These are phyloP conservation scores for Staphylotrichum tortipilum DNA, from an alignment of 495 filamentous ascomycete species.

Conservation along the genomic window DNA sequence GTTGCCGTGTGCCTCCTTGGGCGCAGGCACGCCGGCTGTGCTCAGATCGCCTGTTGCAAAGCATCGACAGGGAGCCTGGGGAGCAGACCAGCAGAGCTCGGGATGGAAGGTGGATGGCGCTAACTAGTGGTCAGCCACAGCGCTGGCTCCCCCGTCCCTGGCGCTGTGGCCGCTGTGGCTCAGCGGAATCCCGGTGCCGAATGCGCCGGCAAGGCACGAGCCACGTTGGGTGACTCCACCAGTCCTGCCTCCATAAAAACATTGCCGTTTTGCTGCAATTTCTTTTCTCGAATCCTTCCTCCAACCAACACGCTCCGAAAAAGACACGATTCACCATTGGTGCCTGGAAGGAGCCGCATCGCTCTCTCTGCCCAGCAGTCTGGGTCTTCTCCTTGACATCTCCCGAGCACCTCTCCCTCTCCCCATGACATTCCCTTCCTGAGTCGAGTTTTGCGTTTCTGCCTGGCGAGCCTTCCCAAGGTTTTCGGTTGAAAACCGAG, in stretches of 20 bases:
- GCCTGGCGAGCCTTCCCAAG: constrained; percentile 15
- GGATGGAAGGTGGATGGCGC: not conserved
- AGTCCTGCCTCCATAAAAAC: constrained; percentile 15
- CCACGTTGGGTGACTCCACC: constrained; percentile 11
- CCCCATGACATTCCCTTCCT: not conserved
- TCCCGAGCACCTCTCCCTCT: constrained; percentile 6
- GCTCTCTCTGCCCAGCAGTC: constrained; percentile 6
- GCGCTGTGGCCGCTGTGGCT: too few species aligned
- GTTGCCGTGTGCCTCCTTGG: too few species aligned
- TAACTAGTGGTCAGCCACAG: too few species aligned
- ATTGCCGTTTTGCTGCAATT: constrained; percentile 12
- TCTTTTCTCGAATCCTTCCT: constrained; percentile 16
- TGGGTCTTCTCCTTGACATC: too few species aligned
- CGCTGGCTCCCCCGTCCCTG: not conserved
- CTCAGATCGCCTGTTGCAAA: too few species aligned
- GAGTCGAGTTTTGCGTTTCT: too few species aligned
- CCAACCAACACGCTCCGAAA: constrained; percentile 22
- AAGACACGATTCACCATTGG: constrained; percentile 29
- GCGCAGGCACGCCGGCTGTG: too few species aligned
- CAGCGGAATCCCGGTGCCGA: not conserved
- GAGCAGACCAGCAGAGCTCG: too few species aligned
- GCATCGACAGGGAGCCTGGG: too few species aligned
- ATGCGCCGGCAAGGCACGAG: constrained; percentile 11
- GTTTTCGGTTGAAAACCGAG: constrained; percentile 10
- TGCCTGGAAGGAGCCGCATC: constrained; percentile 12